A percentile compares a stretch with the other conserved stretches of the same genome.
These are phyloP conservation scores for Coniochaeta ligniaria DNA, from an alignment of 2,329 filamentous ascomycete genomes.

Conservation along the genomic window DNA sequence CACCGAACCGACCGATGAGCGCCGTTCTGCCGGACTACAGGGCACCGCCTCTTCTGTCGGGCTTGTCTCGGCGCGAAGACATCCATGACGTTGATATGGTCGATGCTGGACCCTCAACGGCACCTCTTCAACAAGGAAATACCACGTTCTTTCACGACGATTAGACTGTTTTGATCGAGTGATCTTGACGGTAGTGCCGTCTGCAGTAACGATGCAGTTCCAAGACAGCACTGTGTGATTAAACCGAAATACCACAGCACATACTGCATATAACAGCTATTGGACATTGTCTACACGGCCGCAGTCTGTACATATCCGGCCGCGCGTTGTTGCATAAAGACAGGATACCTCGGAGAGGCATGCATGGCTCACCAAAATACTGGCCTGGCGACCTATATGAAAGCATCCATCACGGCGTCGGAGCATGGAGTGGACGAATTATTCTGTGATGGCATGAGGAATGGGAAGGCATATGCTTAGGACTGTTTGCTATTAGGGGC, in stretches of 20 bases:
- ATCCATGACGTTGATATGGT: slow-evolving; percentile 47
- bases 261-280: background rate
- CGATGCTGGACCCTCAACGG: slow-evolving; percentile 48
- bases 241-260: background rate
- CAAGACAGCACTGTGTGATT: background rate
- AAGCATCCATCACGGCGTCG: background rate
- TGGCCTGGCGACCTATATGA: background rate
- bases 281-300: background rate
- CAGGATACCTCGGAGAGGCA: background rate
- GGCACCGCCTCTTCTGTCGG: slow-evolving; percentile 20
- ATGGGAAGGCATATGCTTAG: background rate
- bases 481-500: background rate
- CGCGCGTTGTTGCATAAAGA: background rate
- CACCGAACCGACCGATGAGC: slow-evolving; percentile 41
- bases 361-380: background rate
- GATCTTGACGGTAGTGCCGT: background rate
- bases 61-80: slow-evolving; percentile 24
- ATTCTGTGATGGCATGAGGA: background rate
- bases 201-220: background rate
- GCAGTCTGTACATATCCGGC: background rate
- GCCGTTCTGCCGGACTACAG: slow-evolving; percentile 40
- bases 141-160: slow-evolving; percentile 43
- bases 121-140: slow-evolving; percentile 39
- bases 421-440: background rate
- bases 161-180: background rate